These are phyloP conservation scores for Ophiostoma piceae DNA, from an alignment of 2,329 filamentous ascomycete species.

Conservation along the genomic window DNA sequence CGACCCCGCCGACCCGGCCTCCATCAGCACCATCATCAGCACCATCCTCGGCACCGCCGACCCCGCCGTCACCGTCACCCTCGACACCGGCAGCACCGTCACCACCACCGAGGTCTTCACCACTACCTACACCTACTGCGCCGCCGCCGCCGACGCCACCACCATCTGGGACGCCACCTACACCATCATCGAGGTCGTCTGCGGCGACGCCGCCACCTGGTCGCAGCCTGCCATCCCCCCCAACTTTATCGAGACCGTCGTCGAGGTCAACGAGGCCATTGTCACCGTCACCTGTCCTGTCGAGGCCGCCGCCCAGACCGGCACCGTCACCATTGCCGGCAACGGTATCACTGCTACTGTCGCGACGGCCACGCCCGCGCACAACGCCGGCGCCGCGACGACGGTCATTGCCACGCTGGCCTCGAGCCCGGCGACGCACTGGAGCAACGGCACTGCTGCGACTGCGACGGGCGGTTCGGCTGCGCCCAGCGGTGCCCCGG, in stretches of 20 bases:
- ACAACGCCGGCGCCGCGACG: not conserved
- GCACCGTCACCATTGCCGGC: slow-evolving; percentile 19
- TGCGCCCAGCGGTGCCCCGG: not conserved
- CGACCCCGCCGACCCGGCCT: not conserved
- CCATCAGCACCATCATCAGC: not conserved
- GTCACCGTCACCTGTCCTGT: slow-evolving; percentile 26
- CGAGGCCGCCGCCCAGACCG: slow-evolving; percentile 18
- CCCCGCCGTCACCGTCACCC: not conserved
- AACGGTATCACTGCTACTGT: slow-evolving; percentile 28
- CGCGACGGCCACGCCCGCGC: slow-evolving; percentile 2
- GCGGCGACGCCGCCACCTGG: slow-evolving; percentile 42
- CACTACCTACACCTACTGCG: slow-evolving; percentile 37
- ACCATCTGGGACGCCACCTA: slow-evolving; percentile 39
- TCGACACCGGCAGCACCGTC: slow-evolving; percentile 15
- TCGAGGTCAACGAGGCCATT: slow-evolving; percentile 22
- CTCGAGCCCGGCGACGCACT: not conserved
- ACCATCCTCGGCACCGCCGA: not conserved
- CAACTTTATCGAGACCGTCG: slow-evolving; percentile 28
- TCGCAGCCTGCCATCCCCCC: slow-evolving; percentile 31
- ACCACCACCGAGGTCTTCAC: slow-evolving; percentile 33
- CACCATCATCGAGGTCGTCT: slow-evolving; percentile 38
- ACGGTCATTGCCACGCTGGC: not conserved
- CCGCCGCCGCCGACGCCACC: slow-evolving; percentile 38
- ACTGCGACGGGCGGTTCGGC: not conserved
- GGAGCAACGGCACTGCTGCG: not conserved